Evolutionary conservation across 345 rosid genomes (phyloP).

Genomic region (Laguncularia racemosa): DNA sequence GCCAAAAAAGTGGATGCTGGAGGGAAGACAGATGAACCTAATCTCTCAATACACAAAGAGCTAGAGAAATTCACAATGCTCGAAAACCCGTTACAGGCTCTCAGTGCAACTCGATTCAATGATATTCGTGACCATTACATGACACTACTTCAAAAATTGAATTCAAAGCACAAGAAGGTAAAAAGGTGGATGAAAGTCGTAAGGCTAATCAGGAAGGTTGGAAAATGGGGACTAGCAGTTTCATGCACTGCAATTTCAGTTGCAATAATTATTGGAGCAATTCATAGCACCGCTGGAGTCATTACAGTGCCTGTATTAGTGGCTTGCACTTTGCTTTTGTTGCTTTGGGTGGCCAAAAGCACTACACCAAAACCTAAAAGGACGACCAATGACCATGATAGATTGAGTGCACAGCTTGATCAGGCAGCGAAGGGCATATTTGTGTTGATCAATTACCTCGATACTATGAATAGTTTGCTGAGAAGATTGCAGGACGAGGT

Average conservation of each 20-base stretch:
- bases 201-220: constrained; percentile 31
- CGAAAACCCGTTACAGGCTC: no score
- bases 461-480: constrained; percentile 46
- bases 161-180: constrained; percentile 33
- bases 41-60: no score
- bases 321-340: constrained; percentile 23
- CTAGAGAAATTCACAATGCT: no score
- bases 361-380: constrained; percentile 11
- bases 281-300: constrained; percentile 12
- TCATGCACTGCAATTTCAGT: no score
- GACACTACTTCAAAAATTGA: constrained; percentile 33
- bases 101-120: constrained; percentile 19
- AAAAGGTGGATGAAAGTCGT: constrained; percentile 31
- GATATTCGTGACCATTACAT: constrained; percentile 32
- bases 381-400: constrained; percentile 26
- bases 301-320: constrained; percentile 47
- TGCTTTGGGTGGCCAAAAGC: constrained; percentile 26
- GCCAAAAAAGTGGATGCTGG: constrained; percentile 22
- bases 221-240: constrained; percentile 35
- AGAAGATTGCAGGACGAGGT: constrained; percentile 54
- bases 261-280: no score
- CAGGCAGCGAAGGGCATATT: constrained; percentile 65
- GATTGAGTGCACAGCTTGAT: constrained; percentile 49
- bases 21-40: not conserved
- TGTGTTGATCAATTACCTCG: constrained; percentile 50